Percentiles rank a stretch among this genome's conserved stretches.
phyloP scores from a whole-genome alignment of 2,329 filamentous ascomycete species.

The Diaporthe citrichinensis region DNA sequence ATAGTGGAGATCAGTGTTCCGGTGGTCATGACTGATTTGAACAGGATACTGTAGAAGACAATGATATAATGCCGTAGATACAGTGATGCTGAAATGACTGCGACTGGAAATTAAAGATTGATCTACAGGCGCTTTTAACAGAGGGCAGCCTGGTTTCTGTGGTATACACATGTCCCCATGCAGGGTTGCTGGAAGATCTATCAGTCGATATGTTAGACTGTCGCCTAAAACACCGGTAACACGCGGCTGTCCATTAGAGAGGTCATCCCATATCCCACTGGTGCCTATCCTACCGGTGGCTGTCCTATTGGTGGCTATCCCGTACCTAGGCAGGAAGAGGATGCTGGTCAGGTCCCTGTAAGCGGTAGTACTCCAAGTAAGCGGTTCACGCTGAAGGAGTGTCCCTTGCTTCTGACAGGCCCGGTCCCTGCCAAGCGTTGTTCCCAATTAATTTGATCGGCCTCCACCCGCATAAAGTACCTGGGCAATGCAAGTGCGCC shows the following conservation, averaged over 20 bases:
- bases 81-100: neutral
- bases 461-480: slow-evolving; percentile 15
- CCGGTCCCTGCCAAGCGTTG: slow-evolving; percentile 26
- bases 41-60: neutral
- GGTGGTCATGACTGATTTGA: no score
- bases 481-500: neutral
- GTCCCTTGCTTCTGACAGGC: slow-evolving; percentile 21
- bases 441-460: slow-evolving; percentile 31
- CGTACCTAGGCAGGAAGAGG: neutral
- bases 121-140: neutral
- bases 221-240: no score
- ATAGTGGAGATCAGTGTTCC: neutral
- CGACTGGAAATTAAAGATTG: neutral
- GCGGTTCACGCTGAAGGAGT: neutral
- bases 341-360: neutral
- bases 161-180: no score
- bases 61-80: neutral
- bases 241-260: no score
- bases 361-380: neutral
- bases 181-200: neutral
- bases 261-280: neutral
- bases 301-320: neutral
- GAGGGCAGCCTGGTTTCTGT: neutral
- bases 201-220: neutral
- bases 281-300: neutral